Evolutionary conservation across 1,284 basidiomycete genomes (phyloP), one percentile per base, ranked within the genome.

Genomic region (Cryptococcus sp.): DNA sequence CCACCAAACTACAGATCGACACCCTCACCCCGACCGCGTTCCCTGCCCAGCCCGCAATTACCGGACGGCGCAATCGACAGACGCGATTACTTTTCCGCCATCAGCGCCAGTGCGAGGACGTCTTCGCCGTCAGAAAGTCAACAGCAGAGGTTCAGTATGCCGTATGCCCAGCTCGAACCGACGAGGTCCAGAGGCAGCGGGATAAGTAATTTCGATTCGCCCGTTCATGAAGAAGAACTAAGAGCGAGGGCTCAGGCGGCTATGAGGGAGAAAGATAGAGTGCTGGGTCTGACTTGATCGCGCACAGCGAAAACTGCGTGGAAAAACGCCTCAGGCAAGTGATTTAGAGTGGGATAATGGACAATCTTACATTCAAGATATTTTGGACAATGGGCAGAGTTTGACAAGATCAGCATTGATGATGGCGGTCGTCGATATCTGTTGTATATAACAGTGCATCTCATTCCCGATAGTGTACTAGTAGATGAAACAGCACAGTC

Each of bases 191-290:
- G 20, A n/a, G 47, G 47, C 2, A 48, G 20, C 25, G 27, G 3
- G 5, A 27, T 48, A 17, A 23, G 22, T 25, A 25, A 8, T 20
- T 48, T 22, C 19, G 22, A 48, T 3, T 27, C 25, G 5, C 41
- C 19, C 7, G 47, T 47, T 22, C 46, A 49, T 16, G 54, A 58
- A 23, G 67, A 67, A 4, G 65, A 69, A 45, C 49, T 67, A 6
- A 54, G 65, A 41, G 67, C 67, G 15, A 55, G 67, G 35, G 65
- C 67, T 8, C 61, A 69, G 47, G 67, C 67, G 22, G 65, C 63
- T n/a, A 55, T 64, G 57, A 54, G 50, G 35, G 67, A 69, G 47
- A 69, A 67, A 35, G 30, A 35, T 35, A 4, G 30, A 35, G 30
- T 35, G 30, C 30, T 35, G 7, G 30, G 30, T 35, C 30, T 35